Conservation (phyloP, 2,329 filamentous ascomycete genomes). For the Scedosporium aurantiacum region DNA sequence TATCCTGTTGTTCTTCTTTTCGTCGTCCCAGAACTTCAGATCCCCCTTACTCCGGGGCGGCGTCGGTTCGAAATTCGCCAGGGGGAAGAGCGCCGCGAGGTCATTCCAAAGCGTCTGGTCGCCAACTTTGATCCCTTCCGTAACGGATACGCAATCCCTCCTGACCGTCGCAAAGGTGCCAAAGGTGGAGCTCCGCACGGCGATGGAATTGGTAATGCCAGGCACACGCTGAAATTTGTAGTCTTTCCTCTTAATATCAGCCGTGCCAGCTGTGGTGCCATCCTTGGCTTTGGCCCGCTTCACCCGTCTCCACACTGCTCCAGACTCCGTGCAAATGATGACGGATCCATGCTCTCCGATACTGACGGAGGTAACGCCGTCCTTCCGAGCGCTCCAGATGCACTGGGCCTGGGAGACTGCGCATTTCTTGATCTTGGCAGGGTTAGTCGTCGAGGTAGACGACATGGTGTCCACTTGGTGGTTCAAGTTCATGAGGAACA, state of each 20-base stretch:
- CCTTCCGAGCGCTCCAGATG: constrained; percentile 83
- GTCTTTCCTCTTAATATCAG: constrained; percentile 62
- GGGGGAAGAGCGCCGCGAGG: constrained; percentile 56
- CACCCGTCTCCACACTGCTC: constrained; percentile 84
- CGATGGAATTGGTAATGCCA: constrained; percentile 72
- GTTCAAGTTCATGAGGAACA: constrained; percentile 75
- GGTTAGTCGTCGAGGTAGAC: constrained; percentile 76
- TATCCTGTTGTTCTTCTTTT: constrained; percentile 31
- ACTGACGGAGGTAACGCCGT: constrained; percentile 74
- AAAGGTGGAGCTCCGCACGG: constrained; percentile 77
- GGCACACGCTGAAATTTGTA: constrained; percentile 93
- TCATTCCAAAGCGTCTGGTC: constrained; percentile 65
- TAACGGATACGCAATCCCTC: constrained; percentile 72
- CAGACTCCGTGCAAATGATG: constrained; percentile 84
- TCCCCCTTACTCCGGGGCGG: constrained; percentile 27
- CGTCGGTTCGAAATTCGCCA: constrained; percentile 45
- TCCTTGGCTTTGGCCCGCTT: constrained; percentile 74
- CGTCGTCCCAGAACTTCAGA: constrained; percentile 29
- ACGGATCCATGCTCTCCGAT: constrained; percentile 90
- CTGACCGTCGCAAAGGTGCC: constrained; percentile 84
- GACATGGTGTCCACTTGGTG: constrained; percentile 50
- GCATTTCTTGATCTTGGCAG: constrained; percentile 68
- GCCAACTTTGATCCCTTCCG: constrained; percentile 55
- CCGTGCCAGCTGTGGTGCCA: constrained; percentile 31
- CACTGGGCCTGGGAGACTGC: constrained; percentile 68